Percentiles rank a stretch among this genome's conserved stretches.
Evolutionary conservation across 371 early-diverging fungal species (phyloP).

Genomic region (Mortierella polycephala): DNA sequence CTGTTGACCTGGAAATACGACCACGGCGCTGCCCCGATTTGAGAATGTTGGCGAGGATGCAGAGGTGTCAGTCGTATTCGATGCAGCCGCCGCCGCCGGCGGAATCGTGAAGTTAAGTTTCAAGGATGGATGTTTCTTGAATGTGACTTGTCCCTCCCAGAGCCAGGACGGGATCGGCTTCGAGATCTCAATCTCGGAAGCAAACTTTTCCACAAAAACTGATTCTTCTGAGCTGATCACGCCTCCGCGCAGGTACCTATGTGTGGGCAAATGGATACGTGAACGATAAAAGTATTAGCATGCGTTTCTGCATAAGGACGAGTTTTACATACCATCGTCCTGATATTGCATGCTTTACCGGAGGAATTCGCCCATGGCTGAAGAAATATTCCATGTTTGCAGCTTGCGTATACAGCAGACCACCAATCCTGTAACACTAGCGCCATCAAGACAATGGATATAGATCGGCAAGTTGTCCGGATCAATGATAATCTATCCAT

Average conservation of each 20-base stretch:
- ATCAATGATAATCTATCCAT: constrained; percentile 76
- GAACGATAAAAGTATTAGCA: too few species aligned
- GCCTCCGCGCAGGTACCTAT: constrained; percentile 77
- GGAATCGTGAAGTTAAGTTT: constrained; percentile 62
- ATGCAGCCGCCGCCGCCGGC: constrained; percentile 17
- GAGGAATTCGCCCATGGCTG: constrained; percentile 79
- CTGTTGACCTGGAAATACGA: constrained; percentile 5
- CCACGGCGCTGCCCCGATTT: not conserved
- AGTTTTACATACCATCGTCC: too few species aligned
- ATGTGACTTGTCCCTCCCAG: constrained; percentile 75
- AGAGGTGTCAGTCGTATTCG: constrained; percentile 6
- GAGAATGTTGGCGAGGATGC: not conserved
- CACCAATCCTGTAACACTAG: constrained; percentile 87
- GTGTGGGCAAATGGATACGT: not conserved
- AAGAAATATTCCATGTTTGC: constrained; percentile 86
- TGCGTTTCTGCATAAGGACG: too few species aligned
- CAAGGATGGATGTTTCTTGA: constrained; percentile 70
- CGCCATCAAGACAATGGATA: constrained; percentile 93
- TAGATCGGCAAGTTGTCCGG: constrained; percentile 81
- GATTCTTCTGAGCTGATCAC: constrained; percentile 86
- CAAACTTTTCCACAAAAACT: constrained; percentile 90
- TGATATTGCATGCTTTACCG: constrained; percentile 49
- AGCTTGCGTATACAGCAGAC: constrained; percentile 89
- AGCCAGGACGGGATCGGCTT: constrained; percentile 80
- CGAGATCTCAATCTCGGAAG: constrained; percentile 76